A percentile compares a stretch with the other conserved stretches of the same genome.
phyloP scores from a whole-genome alignment of 1,139 yeast species.

The Chernovozyma aurita region DNA sequence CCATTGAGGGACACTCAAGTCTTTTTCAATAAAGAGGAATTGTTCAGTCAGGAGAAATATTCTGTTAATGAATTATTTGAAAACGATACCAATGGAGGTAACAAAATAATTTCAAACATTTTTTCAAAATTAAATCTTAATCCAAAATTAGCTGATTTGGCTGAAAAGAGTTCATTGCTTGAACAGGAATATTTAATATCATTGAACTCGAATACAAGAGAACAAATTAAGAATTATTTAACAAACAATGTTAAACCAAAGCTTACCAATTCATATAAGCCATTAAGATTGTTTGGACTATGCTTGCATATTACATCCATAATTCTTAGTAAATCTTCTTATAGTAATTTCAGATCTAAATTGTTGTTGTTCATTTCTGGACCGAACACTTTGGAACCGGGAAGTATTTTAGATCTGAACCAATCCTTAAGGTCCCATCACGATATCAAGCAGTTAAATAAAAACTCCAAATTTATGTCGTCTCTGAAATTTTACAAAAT shows the following conservation, averaged over 20 bases:
- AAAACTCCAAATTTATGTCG: constrained; percentile 18
- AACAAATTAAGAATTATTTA: constrained; percentile 12
- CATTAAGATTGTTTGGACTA: constrained; percentile 30
- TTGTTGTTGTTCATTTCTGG: constrained; percentile 29
- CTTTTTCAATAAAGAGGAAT: constrained; percentile 3
- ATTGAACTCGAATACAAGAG: constrained; percentile 4
- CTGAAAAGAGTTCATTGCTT: neutral
- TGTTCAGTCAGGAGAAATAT: constrained; percentile 5
- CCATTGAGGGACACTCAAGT: constrained; percentile 2
- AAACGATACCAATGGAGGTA: neutral
- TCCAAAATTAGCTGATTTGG: neutral
- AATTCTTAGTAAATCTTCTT: constrained; percentile 17
- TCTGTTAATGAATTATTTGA: constrained; percentile 6
- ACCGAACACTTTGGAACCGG: constrained; percentile 34
- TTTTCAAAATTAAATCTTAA: neutral
- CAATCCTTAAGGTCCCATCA: constrained; percentile 28
- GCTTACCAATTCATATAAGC: constrained; percentile 23
- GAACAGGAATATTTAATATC: constrained; percentile 7
- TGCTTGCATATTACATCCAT: constrained; percentile 23
- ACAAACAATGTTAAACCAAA: constrained; percentile 18
- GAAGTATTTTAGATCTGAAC: constrained; percentile 21
- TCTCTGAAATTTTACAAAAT: constrained; percentile 27
- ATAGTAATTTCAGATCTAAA: constrained; percentile 21
- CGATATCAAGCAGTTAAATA: constrained; percentile 27
- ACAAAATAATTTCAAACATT: neutral